Evolutionary conservation across 768 basidiomycete species (phyloP).

Genomic region (Leccinum longicurvipes): DNA sequence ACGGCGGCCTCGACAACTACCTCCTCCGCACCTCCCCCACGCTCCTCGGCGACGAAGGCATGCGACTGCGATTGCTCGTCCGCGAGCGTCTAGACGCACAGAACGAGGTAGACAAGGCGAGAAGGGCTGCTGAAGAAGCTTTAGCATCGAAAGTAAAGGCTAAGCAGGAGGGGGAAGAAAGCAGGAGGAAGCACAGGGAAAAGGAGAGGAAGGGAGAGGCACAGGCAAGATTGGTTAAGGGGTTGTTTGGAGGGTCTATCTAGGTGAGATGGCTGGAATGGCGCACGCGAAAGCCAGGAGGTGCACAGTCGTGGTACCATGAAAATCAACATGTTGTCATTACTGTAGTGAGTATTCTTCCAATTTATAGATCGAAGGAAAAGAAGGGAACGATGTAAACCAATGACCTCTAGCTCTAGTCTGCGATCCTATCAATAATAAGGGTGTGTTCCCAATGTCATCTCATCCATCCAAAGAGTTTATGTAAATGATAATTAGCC

Average conservation of each 20-base stretch:
- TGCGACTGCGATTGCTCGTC: constrained; percentile 44
- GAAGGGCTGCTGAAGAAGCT: constrained; percentile 18
- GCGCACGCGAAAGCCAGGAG: too few relatives aligned
- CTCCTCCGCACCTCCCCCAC: constrained; percentile 45
- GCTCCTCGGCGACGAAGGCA: constrained; percentile 38
- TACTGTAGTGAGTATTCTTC: background rate
- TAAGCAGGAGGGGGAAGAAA: constrained; percentile 8
- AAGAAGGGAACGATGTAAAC: background rate
- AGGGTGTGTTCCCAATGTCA: background rate
- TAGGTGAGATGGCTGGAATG: background rate
- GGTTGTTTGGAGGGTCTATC: constrained; percentile 16
- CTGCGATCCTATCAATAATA: background rate
- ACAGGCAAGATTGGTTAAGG: constrained; percentile 13
- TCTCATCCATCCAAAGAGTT: background rate
- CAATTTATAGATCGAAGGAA: background rate
- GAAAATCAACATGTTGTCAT: background rate
- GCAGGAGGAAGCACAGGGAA: constrained; percentile 2
- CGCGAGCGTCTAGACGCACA: constrained; percentile 29
- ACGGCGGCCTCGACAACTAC: constrained; percentile 73
- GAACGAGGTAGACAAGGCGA: constrained; percentile 15
- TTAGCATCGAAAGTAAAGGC: constrained; percentile 12
- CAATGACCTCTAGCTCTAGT: background rate
- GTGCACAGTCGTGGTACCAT: too few relatives aligned
- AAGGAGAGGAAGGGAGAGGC: background rate
- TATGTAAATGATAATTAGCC: background rate